These are phyloP conservation scores for Candida namnaoensis DNA, from an alignment of 805 yeast genomes.

Conservation along the genomic window DNA sequence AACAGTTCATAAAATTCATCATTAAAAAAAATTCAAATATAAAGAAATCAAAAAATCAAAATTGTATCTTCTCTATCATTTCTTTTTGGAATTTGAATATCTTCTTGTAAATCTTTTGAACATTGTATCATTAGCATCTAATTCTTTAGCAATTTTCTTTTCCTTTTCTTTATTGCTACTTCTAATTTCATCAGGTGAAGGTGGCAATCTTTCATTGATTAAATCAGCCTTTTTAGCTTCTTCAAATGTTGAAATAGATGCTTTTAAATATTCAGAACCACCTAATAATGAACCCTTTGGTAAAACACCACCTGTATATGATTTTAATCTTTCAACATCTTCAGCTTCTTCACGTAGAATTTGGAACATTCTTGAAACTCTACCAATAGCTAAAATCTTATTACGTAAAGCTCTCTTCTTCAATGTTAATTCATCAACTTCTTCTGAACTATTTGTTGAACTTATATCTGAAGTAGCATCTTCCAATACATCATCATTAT, in stretches of 20 bases:
- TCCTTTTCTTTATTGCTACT: conserved; percentile 36
- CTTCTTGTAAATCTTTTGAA: conserved; percentile 18
- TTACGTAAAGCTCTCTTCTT: conserved; percentile 58
- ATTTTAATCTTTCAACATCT: conserved; percentile 71
- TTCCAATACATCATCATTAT: conserved; percentile 1
- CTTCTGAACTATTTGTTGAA: background rate
- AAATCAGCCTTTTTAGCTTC: conserved; percentile 78
- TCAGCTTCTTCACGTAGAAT: conserved; percentile 85
- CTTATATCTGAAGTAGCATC: background rate
- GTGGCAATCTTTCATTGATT: conserved; percentile 85
- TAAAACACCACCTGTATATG: conserved; percentile 61
- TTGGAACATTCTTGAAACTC: conserved; percentile 87
- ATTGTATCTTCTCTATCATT: background rate
- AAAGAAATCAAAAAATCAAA: too few species aligned
- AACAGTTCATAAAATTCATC: too few species aligned
- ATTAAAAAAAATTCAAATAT: too few species aligned
- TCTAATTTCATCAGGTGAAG: conserved; percentile 50
- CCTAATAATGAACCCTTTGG: conserved; percentile 83
- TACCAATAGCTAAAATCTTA: conserved; percentile 93
- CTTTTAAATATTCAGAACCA: conserved; percentile 73
- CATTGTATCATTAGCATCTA: conserved; percentile 18
- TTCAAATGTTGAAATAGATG: conserved; percentile 63
- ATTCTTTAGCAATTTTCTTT: conserved; percentile 27
- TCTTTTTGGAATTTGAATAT: conserved; percentile 6
- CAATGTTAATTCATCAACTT: conserved; percentile 18